phyloP scores from a whole-genome alignment of 495 filamentous ascomycete species.

The Penicillium nucicola region DNA sequence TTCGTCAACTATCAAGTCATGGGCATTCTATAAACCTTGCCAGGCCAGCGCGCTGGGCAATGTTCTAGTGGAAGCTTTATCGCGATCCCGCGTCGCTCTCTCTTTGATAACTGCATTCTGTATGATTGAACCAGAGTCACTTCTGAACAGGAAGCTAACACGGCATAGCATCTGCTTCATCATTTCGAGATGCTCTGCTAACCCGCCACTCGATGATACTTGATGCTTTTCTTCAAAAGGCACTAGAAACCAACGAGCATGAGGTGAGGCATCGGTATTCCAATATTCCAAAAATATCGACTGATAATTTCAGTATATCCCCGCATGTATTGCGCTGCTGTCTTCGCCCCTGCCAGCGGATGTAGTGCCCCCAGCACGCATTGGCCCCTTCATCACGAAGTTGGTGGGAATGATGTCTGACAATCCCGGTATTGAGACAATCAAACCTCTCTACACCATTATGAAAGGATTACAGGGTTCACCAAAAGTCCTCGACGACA shows the following conservation, averaged over 20 bases:
- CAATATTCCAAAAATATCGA: neutral
- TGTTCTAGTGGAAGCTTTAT: constrained; percentile 42
- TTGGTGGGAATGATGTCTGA: constrained; percentile 30
- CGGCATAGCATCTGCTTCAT: constrained; percentile 20
- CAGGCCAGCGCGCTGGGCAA: constrained; percentile 40
- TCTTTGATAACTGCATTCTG: constrained; percentile 38
- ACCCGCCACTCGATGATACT: constrained; percentile 39
- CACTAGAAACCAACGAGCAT: constrained; percentile 21
- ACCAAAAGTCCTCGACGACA: constrained; percentile 25
- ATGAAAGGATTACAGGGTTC: constrained; percentile 33
- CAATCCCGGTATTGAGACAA: constrained; percentile 36
- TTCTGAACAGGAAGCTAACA: constrained; percentile 1
- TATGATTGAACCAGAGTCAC: constrained; percentile 15
- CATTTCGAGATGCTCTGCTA: constrained; percentile 40
- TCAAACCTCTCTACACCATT: constrained; percentile 42
- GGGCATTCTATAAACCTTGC: constrained; percentile 46
- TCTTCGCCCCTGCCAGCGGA: constrained; percentile 35
- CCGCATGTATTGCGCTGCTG: constrained; percentile 40
- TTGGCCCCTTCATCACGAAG: constrained; percentile 39
- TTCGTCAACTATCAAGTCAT: constrained; percentile 21
- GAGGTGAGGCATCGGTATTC: constrained; percentile 29
- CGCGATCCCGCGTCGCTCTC: constrained; percentile 38
- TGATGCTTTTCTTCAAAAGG: constrained; percentile 38
- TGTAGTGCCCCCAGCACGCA: constrained; percentile 35
- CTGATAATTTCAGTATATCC: constrained; percentile 29